These are phyloP conservation scores for Shiraia sp. DNA, from an alignment of 2,329 filamentous ascomycete genomes.

Conservation along the genomic window DNA sequence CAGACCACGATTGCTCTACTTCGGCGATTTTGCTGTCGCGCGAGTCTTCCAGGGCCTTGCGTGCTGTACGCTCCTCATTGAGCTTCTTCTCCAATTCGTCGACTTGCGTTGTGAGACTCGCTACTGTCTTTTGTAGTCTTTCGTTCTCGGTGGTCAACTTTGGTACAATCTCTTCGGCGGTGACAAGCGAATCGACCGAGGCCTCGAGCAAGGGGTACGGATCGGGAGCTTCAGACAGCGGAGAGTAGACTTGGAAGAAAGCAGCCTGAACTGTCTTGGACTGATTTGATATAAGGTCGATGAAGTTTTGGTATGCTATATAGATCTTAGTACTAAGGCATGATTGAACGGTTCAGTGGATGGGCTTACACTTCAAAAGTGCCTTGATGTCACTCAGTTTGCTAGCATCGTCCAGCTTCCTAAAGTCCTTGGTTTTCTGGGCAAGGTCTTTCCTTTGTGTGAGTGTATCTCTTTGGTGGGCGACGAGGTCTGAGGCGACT, in stretches of 20 bases:
- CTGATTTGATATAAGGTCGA: slow-evolving; percentile 93
- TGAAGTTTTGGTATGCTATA: slow-evolving; percentile 92
- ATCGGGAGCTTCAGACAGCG: slow-evolving; percentile 92
- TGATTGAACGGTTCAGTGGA: not conserved
- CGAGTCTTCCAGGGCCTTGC: slow-evolving; percentile 75
- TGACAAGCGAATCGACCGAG: slow-evolving; percentile 89
- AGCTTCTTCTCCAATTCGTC: slow-evolving; percentile 80
- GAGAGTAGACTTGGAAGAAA: slow-evolving; percentile 90
- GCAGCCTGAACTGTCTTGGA: slow-evolving; percentile 92
- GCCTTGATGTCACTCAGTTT: slow-evolving; percentile 90
- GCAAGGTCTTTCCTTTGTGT: slow-evolving; percentile 95
- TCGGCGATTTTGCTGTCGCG: slow-evolving; percentile 84
- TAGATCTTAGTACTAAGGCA: slow-evolving; percentile 20
- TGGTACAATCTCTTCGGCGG: slow-evolving; percentile 89
- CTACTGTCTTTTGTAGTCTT: slow-evolving; percentile 78
- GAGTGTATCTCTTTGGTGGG: slow-evolving; percentile 92
- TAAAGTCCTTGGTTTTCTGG: slow-evolving; percentile 98
- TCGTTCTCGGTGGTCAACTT: slow-evolving; percentile 88
- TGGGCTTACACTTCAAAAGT: slow-evolving; percentile 73
- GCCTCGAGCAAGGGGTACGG: slow-evolving; percentile 96
- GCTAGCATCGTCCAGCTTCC: slow-evolving; percentile 85
- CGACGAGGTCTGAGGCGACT: slow-evolving; percentile 91
- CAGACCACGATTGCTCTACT: slow-evolving; percentile 85
- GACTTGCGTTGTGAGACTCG: slow-evolving; percentile 75
- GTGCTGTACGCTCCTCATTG: slow-evolving; percentile 73